Conservation (phyloP, 208 protist genomes). For the Porcisia hertigi region DNA sequence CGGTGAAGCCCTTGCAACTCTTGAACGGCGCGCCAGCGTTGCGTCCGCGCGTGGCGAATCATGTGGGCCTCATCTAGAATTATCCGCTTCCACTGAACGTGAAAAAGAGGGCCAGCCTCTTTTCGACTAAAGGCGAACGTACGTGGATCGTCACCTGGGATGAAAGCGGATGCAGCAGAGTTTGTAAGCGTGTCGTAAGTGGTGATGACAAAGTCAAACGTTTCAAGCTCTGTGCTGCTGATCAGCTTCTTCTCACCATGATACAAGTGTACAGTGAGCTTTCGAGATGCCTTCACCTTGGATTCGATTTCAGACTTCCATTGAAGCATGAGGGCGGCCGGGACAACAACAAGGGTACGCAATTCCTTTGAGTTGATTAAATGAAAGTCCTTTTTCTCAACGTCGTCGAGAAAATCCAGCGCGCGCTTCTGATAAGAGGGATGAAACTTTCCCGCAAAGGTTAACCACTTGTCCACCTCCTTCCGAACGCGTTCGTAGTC, state of each 20-base stretch:
- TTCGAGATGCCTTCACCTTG: conserved; percentile 61
- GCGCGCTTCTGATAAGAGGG: conserved; percentile 78
- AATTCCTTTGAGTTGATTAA: conserved; percentile 84
- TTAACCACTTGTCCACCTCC: conserved; percentile 85
- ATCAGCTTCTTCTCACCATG: conserved; percentile 78
- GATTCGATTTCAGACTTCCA: conserved; percentile 91
- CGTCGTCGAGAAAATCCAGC: conserved; percentile 75
- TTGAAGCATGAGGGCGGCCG: conserved; percentile 90
- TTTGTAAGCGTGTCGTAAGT: conserved; percentile 91
- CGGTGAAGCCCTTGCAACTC: conserved; percentile 79
- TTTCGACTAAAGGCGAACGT: conserved; percentile 63
- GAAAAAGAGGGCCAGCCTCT: conserved; percentile 81
- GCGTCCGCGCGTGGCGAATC: conserved; percentile 87
- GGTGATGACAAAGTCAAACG: conserved; percentile 93
- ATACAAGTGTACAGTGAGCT: conserved; percentile 75
- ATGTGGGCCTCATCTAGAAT: conserved; percentile 96
- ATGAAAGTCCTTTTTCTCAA: conserved; percentile 71
- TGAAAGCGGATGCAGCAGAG: conserved; percentile 62
- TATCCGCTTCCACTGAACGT: conserved; percentile 91
- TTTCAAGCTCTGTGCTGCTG: conserved; percentile 75
- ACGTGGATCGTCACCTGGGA: conserved; percentile 57
- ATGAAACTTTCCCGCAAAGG: conserved; percentile 84
- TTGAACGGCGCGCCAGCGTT: conserved; percentile 80
- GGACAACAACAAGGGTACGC: conserved; percentile 93
- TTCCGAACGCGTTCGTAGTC: conserved; percentile 33